A percentile compares a stretch with the other conserved stretches of the same genome.
These are phyloP conservation scores for Aspergillus egyptiacus DNA, from an alignment of 495 filamentous ascomycete genomes.

Conservation along the genomic window DNA sequence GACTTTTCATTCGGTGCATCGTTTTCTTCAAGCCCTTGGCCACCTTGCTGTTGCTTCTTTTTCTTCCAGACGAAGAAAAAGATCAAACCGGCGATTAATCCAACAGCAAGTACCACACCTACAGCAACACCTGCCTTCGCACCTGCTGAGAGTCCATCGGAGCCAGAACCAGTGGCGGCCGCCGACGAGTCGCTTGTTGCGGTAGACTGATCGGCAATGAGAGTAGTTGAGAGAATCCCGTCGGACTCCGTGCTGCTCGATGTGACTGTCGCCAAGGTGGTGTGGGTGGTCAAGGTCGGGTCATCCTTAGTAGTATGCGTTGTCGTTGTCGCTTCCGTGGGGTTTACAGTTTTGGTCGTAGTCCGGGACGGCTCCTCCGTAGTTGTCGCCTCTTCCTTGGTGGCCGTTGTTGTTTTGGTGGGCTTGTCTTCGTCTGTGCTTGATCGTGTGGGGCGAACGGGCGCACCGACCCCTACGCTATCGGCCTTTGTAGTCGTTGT, in stretches of 20 bases:
- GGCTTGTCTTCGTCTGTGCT: conserved; percentile 15
- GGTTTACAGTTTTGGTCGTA: conserved; percentile 8
- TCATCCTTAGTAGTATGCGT: conserved; percentile 16
- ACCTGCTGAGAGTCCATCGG: conserved; percentile 52
- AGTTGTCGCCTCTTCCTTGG: conserved; percentile 17
- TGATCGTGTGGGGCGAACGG: conserved; percentile 19
- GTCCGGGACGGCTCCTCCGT: conserved; percentile 21
- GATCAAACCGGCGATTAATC: conserved; percentile 53
- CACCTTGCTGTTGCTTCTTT: conserved; percentile 31
- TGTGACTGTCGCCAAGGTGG: conserved; percentile 21
- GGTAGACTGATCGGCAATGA: conserved; percentile 6
- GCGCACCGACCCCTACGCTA: conserved; percentile 13
- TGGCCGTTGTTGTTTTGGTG: conserved; percentile 7
- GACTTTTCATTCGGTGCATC: conserved; percentile 56
- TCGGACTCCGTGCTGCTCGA: conserved; percentile 21
- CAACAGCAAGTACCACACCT: conserved; percentile 62
- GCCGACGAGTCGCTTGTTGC: conserved; percentile 19
- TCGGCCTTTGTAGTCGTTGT: conserved; percentile 10
- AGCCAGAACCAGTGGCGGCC: conserved; percentile 19
- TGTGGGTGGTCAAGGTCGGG: conserved; percentile 3
- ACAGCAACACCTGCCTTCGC: conserved; percentile 81
- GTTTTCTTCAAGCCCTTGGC: conserved; percentile 24
- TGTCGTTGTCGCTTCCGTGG: conserved; percentile 15
- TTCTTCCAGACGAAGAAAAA: conserved; percentile 64
- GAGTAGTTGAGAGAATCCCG: conserved; percentile 4